Base-by-base conservation (phyloP, 2,329 filamentous ascomycete species). In the Graphium sp. region DNA sequence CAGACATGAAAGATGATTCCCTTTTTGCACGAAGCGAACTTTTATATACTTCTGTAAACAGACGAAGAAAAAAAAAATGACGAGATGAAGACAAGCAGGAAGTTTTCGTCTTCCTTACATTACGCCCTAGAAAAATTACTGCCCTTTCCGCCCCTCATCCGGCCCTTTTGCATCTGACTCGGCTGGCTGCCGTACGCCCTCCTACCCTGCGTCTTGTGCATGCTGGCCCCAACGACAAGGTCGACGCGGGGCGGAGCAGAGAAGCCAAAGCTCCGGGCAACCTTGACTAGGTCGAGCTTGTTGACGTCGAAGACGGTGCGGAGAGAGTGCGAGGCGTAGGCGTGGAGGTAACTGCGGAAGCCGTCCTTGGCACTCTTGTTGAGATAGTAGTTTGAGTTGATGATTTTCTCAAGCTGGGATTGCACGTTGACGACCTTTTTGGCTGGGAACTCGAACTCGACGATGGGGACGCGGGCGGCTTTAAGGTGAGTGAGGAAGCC, bases 371-470 rank as follows among this genome's bases (percentile, higher is more conserved):
- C 73, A 41, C 62, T 69, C 67, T 93, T 89, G 60, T 94, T 89
- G 33, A 98, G 66, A 52, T 94, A 94, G 60, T 95, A 95, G 55
- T 98, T 95, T 50, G 89, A 80, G 18, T 71, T 72, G 43, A 98
- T 91, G 39, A 95, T 67, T 56, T 87, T 89, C 63, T 95, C 87
- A 7, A 95, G 69, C 53, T 94, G 84, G 43, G 79, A 73, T 58
- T 91, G 76, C 40, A 92, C 74, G 45, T 91, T 89, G 44, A 87
- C 62, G 38, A 98, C 82, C 64, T 92, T 93, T 58, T 81, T 85
- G 32, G 73, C 62, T 2, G 87, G 87, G 47, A 98, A 89, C 46
- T 95, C 87, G 45, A 93, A 95, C 53, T 98, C 89, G 17, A 92
- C 82, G 6, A 98, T 75, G 2, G 89, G 89, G 2, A 98, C 85